Evolutionary conservation across 1,284 basidiomycete genomes (phyloP).

Genomic region (Coniferiporia sulphurascens): DNA sequence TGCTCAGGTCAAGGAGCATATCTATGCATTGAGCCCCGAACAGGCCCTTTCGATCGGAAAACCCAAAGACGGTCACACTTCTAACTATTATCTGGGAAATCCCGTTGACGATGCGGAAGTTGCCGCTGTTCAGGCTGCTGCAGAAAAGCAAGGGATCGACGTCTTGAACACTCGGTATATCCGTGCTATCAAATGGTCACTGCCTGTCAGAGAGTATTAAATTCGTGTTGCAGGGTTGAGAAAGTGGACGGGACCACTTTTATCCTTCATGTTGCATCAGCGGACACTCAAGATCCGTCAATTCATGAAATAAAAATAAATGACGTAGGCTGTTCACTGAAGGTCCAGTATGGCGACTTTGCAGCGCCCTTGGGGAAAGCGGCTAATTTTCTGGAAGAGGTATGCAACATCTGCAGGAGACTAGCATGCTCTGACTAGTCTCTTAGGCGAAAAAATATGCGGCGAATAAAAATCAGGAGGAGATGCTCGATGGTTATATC

Average conservation of each 20-base stretch:
- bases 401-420: constrained; percentile 23
- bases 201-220: not conserved
- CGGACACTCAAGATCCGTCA: constrained; percentile 34
- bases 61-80: constrained; percentile 67
- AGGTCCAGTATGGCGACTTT: constrained; percentile 70
- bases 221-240: constrained; percentile 15
- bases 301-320: constrained; percentile 44
- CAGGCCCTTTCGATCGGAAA: constrained; percentile 72
- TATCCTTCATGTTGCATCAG: constrained; percentile 70
- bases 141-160: constrained; percentile 68
- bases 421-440: not conserved
- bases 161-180: constrained; percentile 76
- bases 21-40: constrained; percentile 64
- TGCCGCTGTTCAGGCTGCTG: constrained; percentile 62
- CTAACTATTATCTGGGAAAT: constrained; percentile 79
- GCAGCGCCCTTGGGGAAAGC: constrained; percentile 50
- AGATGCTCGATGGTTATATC: constrained; percentile 76
- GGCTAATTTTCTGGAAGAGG: constrained; percentile 57
- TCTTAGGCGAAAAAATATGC: constrained; percentile 62
- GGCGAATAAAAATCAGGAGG: constrained; percentile 66
- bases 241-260: constrained; percentile 38
- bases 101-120: constrained; percentile 70
- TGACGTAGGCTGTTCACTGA: constrained; percentile 45
- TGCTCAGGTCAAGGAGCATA: constrained; percentile 60
- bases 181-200: not conserved